A percentile compares a stretch with the other conserved stretches of the same genome.
Conservation (phyloP, 768 basidiomycete genomes). For the Phaeolepiota aurea region DNA sequence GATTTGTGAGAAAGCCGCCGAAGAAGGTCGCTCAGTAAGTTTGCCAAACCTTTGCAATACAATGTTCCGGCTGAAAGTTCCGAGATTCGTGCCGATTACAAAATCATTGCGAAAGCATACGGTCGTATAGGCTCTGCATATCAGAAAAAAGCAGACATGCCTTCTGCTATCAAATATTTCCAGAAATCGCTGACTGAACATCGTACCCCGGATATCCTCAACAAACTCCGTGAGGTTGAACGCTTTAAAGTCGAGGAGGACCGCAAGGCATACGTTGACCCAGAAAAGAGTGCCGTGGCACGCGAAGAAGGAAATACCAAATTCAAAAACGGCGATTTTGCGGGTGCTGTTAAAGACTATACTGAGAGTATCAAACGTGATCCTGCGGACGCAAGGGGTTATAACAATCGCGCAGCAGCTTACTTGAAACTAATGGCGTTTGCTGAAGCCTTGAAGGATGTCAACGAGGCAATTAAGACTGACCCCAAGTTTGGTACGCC, state of each 20-base stretch:
- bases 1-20: conserved; percentile 91
- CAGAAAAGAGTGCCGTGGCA: conserved; percentile 70
- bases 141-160: conserved; percentile 68
- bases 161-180: conserved; percentile 81
- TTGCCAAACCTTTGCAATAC: too few relatives aligned
- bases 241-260: conserved; percentile 71
- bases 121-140: conserved; percentile 87
- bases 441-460: conserved; percentile 95
- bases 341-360: conserved; percentile 84
- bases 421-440: conserved; percentile 93
- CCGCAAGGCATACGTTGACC: conserved; percentile 79
- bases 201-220: conserved; percentile 86
- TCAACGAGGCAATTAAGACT: conserved; percentile 84
- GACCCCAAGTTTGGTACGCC: conserved; percentile 76
- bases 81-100: conserved; percentile 87
- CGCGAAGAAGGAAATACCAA: conserved; percentile 88
- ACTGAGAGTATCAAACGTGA: conserved; percentile 95
- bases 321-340: conserved; percentile 93
- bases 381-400: conserved; percentile 82
- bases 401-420: conserved; percentile 97
- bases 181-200: conserved; percentile 94
- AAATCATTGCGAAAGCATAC: conserved; percentile 89
- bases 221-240: conserved; percentile 84
- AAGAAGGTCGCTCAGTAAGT: conserved; percentile 77
- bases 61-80: too few relatives aligned